phyloP scores from a whole-genome alignment of 805 yeast genomes.

The Candida tallmaniae region DNA sequence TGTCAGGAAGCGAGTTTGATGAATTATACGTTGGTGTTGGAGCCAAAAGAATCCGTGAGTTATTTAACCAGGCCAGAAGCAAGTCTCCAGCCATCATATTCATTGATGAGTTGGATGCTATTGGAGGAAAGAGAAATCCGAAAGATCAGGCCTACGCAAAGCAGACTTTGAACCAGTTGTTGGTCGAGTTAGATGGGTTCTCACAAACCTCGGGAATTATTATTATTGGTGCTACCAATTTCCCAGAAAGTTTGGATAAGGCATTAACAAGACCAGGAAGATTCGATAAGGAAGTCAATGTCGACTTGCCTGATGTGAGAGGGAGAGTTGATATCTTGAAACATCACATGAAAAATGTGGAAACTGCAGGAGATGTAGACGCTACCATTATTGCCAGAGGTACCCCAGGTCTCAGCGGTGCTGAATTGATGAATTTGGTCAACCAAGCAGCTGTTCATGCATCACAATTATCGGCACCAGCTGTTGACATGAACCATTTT shows the following conservation, averaged over 20 bases:
- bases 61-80: constrained; percentile 88
- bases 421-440: constrained; percentile 90
- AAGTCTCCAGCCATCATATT: constrained; percentile 96
- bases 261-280: constrained; percentile 98
- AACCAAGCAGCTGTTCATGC: constrained; percentile 98
- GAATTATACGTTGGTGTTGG: constrained; percentile 99
- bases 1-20: constrained; percentile 98
- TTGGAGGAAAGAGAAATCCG: constrained; percentile 97
- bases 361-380: constrained; percentile 79
- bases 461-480: constrained; percentile 83
- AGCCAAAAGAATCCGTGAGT: constrained; percentile 94
- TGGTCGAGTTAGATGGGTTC: constrained; percentile 94
- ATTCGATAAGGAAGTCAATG: constrained; percentile 92
- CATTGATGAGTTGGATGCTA: constrained; percentile 97
- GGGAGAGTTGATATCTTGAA: constrained; percentile 91
- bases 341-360: constrained; percentile 90
- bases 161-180: constrained; percentile 91
- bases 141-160: constrained; percentile 97
- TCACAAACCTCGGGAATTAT: constrained; percentile 90
- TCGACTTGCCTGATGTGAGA: constrained; percentile 95
- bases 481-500: constrained; percentile 86
- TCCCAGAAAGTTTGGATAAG: constrained; percentile 94
- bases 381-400: constrained; percentile 91
- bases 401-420: constrained; percentile 98
- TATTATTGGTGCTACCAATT: constrained; percentile 96